Evolutionary conservation across 2,329 filamentous ascomycete genomes (phyloP).

Genomic region (Fusarium sp.): DNA sequence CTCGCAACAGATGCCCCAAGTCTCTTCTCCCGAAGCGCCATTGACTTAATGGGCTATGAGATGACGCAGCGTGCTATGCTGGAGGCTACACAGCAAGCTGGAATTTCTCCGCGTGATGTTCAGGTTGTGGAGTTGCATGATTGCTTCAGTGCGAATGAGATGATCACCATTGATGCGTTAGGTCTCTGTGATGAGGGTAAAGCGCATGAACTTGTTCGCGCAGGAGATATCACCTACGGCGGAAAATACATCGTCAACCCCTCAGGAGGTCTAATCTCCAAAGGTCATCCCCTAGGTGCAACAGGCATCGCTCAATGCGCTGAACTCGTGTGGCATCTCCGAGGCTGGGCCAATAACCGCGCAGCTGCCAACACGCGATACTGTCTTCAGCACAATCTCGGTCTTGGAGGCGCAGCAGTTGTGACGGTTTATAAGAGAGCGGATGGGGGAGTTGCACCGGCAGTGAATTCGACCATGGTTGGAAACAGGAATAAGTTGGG

Average conservation of each 20-base stretch:
- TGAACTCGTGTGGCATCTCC: conserved; percentile 93
- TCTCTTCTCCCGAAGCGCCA: conserved; percentile 82
- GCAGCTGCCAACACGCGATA: conserved; percentile 73
- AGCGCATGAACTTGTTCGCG: conserved; percentile 89
- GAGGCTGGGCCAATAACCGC: conserved; percentile 96
- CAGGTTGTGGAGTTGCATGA: conserved; percentile 94
- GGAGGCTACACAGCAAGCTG: conserved; percentile 79
- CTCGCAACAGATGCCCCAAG: conserved; percentile 85
- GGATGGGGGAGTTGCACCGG: conserved; percentile 74
- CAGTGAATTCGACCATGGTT: conserved; percentile 71
- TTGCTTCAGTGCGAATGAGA: conserved; percentile 96
- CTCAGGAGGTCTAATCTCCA: conserved; percentile 93
- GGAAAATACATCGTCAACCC: conserved; percentile 88
- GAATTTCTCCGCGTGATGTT: conserved; percentile 73
- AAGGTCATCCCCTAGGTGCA: conserved; percentile 93
- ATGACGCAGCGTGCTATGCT: conserved; percentile 81
- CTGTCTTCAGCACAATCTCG: conserved; percentile 92
- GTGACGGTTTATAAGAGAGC: conserved; percentile 89
- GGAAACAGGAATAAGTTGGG: conserved; percentile 76
- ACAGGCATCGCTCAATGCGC: conserved; percentile 96
- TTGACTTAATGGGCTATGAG: conserved; percentile 89
- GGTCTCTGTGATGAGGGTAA: conserved; percentile 82
- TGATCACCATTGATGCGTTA: conserved; percentile 88
- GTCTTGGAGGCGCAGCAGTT: conserved; percentile 89
- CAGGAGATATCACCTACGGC: conserved; percentile 92